phyloP scores from a whole-genome alignment of 1,284 basidiomycete genomes.

The Ganoderma lingzhi region DNA sequence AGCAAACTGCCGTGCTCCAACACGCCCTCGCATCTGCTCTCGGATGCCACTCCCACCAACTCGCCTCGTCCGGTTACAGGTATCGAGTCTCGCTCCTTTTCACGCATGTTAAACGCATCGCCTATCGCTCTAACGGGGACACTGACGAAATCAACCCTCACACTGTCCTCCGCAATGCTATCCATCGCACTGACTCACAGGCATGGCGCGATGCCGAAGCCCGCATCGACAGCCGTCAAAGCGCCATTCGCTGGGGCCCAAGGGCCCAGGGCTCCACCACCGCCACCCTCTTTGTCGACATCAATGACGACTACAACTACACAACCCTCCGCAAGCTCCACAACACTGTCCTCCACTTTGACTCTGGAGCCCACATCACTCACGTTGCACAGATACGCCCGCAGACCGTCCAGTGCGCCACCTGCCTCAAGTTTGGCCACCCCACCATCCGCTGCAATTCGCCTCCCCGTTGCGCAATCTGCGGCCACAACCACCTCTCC shows the following conservation, averaged over 20 bases:
- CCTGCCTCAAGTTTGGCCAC: background rate
- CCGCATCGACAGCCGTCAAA: background rate
- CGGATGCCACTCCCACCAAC: background rate
- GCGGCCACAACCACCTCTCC: background rate
- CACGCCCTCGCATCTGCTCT: background rate
- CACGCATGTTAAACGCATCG: too few species aligned
- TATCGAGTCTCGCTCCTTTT: background rate
- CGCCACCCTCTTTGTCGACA: background rate
- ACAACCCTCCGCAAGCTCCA: background rate
- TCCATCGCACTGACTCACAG: background rate
- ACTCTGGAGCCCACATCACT: background rate
- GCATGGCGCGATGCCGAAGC: background rate
- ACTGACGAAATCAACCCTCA: background rate
- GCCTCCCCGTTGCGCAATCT: background rate
- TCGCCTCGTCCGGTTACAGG: background rate
- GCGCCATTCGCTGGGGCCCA: background rate
- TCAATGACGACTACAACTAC: background rate
- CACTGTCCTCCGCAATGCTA: background rate
- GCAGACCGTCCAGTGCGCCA: background rate
- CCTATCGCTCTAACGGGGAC: background rate
- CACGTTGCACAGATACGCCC: background rate
- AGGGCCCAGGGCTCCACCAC: background rate
- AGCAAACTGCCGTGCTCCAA: background rate
- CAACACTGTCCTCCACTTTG: background rate
- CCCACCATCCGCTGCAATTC: background rate